Base-by-base conservation (phyloP, 805 yeast genomes). In the Saccharomycopsis capsularis region DNA sequence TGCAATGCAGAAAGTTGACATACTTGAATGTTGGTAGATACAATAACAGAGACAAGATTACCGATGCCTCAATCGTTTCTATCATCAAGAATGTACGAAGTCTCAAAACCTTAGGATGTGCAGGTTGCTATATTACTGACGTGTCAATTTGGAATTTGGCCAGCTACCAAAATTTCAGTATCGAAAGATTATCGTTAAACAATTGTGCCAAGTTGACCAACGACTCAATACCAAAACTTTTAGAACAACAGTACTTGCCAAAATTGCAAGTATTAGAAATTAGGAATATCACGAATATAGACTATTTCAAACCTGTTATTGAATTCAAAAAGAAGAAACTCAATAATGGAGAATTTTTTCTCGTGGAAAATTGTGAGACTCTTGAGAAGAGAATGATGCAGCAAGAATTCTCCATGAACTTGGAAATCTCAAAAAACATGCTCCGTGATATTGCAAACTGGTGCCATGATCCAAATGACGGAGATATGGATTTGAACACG, bases 81-180 rank as follows among this genome's bases (percentile, higher is more conserved):
- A 65, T 89, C 24, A 75, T 80, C 7, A 68, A 69, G 32, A 75
- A 76, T 56, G 81, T 88, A 47, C 60, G 63, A 22, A 61, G 66
- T 19, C 70, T 82, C 41, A 69, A 72, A 40, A 88, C 96, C 0
- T 68, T 90, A 40, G 97, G 97, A 0, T 67, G 88, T 19, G 96
- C 97, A 0, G 98, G 98, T 4, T 87, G 96, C 63, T 70, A 76
- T 40, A 74, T 90, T 18, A 78, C 85, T 5, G 96, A 90, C 66
- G 71, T 78, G 39, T 72, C 85, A 3, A 68, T 90, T 15, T 87
- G 95, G 95, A 90, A 84, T 58, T 65, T 90, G 30, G 88, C 89
- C 0, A 63, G 74, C 16, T 62, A 69, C 46, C 66, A 78, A 24
- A 79, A 80, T 21, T 16, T 36, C 2, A 58, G 67, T 3, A 58